Conservation (phyloP, 352 stramenopile genomes). For the Pythium phragmiticola region DNA sequence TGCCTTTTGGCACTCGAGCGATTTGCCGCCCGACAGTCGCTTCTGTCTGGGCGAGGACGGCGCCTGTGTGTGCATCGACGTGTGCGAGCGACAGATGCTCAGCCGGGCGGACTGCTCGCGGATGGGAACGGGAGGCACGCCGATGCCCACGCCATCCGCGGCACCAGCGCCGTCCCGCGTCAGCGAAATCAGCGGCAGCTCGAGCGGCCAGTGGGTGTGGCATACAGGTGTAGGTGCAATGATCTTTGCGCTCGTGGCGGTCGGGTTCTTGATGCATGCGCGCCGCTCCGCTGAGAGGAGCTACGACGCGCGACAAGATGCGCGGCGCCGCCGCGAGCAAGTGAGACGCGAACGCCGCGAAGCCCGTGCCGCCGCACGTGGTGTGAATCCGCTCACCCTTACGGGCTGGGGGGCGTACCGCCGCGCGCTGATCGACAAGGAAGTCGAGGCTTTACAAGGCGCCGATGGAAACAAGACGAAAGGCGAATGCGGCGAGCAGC, state of each 20-base stretch:
- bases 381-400: constrained; percentile 5
- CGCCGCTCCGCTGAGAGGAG: not conserved
- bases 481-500: not conserved
- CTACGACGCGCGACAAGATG: not conserved
- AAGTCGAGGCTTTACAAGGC: not conserved
- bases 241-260: constrained; percentile 5
- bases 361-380: not conserved
- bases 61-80: constrained; percentile 6
- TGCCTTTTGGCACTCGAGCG: constrained; percentile 1
- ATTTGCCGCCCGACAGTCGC: constrained; percentile 7
- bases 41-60: constrained; percentile 12
- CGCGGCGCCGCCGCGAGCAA: not conserved
- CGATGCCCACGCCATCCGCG: not conserved
- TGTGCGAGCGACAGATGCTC: constrained; percentile 4
- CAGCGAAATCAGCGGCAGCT: not conserved
- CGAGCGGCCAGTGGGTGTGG: not conserved
- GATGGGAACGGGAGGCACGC: not conserved
- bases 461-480: not conserved
- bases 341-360: not conserved
- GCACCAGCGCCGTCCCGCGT: not conserved
- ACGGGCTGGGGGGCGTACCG: not conserved
- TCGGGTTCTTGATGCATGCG: constrained; percentile 1
- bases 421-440: constrained; percentile 5
- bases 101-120: constrained; percentile 4
- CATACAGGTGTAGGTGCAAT: not conserved